Evolutionary conservation across 83 land plant genomes (phyloP), one percentile per base, ranked within the genome.

Genomic region (Picea engelmannii): DNA sequence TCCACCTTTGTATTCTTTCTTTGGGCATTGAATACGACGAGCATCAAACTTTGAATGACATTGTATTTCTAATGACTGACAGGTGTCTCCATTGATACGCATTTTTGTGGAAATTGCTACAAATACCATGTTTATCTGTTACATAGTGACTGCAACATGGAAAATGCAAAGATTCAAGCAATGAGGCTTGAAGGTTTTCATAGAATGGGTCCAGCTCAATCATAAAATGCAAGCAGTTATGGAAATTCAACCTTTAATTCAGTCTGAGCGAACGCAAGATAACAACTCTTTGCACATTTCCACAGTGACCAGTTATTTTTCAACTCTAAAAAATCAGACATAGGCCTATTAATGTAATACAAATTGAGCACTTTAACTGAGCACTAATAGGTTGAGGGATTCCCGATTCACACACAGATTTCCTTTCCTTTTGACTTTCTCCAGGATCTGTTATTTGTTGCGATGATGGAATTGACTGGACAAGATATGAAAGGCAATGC

Each of bases 51-150:
- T 31, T 31, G 35, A 31, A 31, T 31, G 35, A 31, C 35, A 31
- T 1, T 31, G 35, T 31, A 31, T 31, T 31, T 31, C 35, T 31
- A 31, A 31, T 31, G 35, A 31, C 1, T 31, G 35, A 31, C 35
- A 31, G 1, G 35, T 98, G 99, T 66, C 99, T 88, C 85, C 99
- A 97, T 76, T 97, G 99, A 80, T 97, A 97, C 16, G 98, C 99
- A 92, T 97, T 97, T 85, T 95, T 97, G 84, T 94, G 99, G 84
- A 95, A 97, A 80, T 97, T 94, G 75, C 95, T 79, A 85, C 98
- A 97, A 25, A 97, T 97, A 15, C 99, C 99, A 91, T 97, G 98
- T 90, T 94, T 97, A 82, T 94, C 98, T 67, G 98, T 97, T 74
- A 97, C 98, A 86, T 93, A 90, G 66, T 97, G 89, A 82, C 99